Conservation (phyloP, 371 early-diverging fungal species). For the Rhizopus arrhizus region DNA sequence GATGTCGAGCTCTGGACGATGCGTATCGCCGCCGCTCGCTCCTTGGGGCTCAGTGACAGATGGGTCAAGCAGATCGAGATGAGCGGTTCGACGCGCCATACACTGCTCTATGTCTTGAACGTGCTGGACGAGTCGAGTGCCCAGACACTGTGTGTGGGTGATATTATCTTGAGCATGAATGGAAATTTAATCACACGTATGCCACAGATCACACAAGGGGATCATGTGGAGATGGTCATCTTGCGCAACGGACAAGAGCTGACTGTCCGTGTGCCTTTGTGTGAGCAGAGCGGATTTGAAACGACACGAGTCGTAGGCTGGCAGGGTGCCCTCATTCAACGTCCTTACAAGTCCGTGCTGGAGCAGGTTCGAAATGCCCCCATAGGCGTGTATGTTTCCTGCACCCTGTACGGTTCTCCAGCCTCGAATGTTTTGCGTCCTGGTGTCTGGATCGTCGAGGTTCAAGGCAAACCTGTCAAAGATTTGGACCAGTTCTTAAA, state of each 20-base stretch:
- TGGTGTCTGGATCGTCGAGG: slow-evolving; percentile 74
- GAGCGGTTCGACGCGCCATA: slow-evolving; percentile 63
- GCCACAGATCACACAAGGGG: slow-evolving; percentile 48
- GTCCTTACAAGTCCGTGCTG: slow-evolving; percentile 80
- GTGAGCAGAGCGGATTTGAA: slow-evolving; percentile 56
- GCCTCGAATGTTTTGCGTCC: slow-evolving; percentile 64
- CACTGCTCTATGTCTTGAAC: slow-evolving; percentile 72
- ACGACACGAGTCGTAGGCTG: slow-evolving; percentile 75
- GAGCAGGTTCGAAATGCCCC: slow-evolving; percentile 80
- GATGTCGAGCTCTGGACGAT: slow-evolving; percentile 83
- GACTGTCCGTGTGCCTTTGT: slow-evolving; percentile 59
- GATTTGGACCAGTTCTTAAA: slow-evolving; percentile 55
- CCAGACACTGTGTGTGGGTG: slow-evolving; percentile 75
- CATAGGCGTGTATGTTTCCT: slow-evolving; percentile 75
- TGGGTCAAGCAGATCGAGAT: slow-evolving; percentile 71
- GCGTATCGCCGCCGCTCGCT: slow-evolving; percentile 78
- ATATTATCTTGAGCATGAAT: slow-evolving; percentile 81
- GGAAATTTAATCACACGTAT: slow-evolving; percentile 72
- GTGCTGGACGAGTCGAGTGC: slow-evolving; percentile 60
- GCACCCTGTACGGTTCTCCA: slow-evolving; percentile 73
- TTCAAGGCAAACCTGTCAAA: slow-evolving; percentile 54
- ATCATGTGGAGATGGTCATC: slow-evolving; percentile 56
- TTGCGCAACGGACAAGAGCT: slow-evolving; percentile 63
- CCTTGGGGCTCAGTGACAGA: slow-evolving; percentile 76
- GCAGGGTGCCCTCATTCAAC: slow-evolving; percentile 86